These are phyloP conservation scores for Nicotiana noctiflora DNA, from an alignment of 257 asterid genomes.

Conservation along the genomic window DNA sequence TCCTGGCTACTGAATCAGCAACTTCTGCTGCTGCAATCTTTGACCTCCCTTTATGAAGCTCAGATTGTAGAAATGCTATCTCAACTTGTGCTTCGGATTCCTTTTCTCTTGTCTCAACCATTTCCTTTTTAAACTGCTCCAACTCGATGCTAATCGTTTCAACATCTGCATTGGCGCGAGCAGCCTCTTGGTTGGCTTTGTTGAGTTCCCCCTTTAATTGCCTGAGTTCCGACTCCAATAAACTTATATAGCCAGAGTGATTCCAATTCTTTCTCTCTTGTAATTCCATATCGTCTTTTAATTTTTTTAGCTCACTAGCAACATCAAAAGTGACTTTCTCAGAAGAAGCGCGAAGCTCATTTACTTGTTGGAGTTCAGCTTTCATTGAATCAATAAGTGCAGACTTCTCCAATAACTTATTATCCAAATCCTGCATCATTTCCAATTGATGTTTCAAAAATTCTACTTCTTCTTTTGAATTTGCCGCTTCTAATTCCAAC, in stretches of 20 bases:
- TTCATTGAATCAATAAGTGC: conserved; percentile 19
- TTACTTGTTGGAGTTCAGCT: conserved; percentile 27
- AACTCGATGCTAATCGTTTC: conserved; percentile 23
- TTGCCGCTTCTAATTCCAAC: conserved; percentile 14
- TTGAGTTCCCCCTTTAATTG: conserved; percentile 19
- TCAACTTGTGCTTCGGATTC: conserved; percentile 39
- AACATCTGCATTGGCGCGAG: not conserved
- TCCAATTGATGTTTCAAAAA: conserved; percentile 12
- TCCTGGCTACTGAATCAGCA: conserved; percentile 34
- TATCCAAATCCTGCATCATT: conserved; percentile 27
- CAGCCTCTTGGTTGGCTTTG: conserved; percentile 15
- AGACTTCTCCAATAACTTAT: conserved; percentile 30
- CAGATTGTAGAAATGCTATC: conserved; percentile 41
- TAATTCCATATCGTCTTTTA: conserved; percentile 27
- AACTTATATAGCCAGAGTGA: conserved; percentile 23
- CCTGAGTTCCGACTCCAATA: conserved; percentile 35
- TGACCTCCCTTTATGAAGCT: conserved; percentile 43
- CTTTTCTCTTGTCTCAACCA: conserved; percentile 20
- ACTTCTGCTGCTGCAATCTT: conserved; percentile 42
- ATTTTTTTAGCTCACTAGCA: conserved; percentile 14
- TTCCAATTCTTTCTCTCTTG: conserved; percentile 28
- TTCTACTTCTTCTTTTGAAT: conserved; percentile 11
- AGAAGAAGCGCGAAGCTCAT: conserved; percentile 18
- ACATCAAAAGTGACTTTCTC: conserved; percentile 28
- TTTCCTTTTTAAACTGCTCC: conserved; percentile 20